These are phyloP conservation scores for Simmondsia chinensis DNA, from an alignment of 148 eudicot species.

Conservation along the genomic window DNA sequence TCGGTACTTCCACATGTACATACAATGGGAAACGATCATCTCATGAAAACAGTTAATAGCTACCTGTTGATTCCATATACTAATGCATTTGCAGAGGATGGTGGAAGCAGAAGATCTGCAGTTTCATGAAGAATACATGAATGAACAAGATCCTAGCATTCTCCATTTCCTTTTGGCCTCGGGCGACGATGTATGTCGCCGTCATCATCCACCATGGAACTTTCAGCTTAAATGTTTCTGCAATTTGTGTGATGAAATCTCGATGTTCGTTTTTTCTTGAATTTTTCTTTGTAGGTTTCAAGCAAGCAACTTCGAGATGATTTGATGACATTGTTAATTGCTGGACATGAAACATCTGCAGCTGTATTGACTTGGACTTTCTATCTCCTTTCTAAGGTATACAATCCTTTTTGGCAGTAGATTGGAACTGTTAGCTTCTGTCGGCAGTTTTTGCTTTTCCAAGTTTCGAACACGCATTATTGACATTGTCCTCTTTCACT, in stretches of 20 bases:
- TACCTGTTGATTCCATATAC: conserved; percentile 3
- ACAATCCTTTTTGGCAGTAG: neutral
- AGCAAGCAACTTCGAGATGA: conserved; percentile 99
- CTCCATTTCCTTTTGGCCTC: conserved; percentile 96
- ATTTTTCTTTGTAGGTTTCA: conserved; percentile 50
- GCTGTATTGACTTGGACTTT: conserved; percentile 98
- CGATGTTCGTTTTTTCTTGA: no score
- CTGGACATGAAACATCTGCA: conserved; percentile 99
- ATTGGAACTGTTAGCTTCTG: neutral
- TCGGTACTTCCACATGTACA: no score
- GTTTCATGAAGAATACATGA: conserved; percentile 95
- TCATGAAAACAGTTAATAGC: neutral
- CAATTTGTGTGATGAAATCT: conserved; percentile 4
- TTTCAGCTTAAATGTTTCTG: no score
- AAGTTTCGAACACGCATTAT: no score
- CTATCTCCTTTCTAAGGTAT: conserved; percentile 85
- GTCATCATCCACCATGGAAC: neutral
- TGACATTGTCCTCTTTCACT: no score
- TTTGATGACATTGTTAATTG: conserved; percentile 93
- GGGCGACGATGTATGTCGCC: conserved; percentile 86
- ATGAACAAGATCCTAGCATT: conserved; percentile 97
- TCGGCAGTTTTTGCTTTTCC: no score
- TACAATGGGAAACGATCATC: no score
- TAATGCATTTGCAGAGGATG: conserved; percentile 56
- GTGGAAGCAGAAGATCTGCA: conserved; percentile 93